Evolutionary conservation across 345 rosid genomes (phyloP).

Genomic region (Fremontodendron californicum): DNA sequence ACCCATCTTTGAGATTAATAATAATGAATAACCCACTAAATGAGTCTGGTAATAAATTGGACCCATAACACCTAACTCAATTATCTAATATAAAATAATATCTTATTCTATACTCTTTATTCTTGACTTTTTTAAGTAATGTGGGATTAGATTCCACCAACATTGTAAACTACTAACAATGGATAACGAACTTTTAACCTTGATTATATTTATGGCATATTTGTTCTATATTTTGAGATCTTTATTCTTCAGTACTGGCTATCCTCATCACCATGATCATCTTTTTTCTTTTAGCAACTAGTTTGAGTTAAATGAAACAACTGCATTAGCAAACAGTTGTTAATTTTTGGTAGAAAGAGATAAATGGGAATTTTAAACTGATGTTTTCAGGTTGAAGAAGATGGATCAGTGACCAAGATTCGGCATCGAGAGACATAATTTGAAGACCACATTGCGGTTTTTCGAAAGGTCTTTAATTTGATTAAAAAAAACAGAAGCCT

Average conservation of each 20-base stretch:
- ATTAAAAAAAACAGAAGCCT: neutral
- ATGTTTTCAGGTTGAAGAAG: slow-evolving; percentile 67
- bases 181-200: slow-evolving; percentile 27
- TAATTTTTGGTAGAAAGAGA: neutral
- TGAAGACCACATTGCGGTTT: slow-evolving; percentile 73
- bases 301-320: neutral
- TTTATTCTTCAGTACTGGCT: neutral
- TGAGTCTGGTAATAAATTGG: too few species aligned
- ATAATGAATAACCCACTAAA: too few species aligned
- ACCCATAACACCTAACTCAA: too few species aligned
- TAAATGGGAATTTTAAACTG: neutral
- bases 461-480: slow-evolving; percentile 61
- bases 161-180: too few species aligned
- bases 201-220: neutral
- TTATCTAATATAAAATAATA: too few species aligned
- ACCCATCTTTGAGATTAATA: too few species aligned
- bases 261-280: neutral
- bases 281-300: neutral
- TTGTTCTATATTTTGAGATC: neutral
- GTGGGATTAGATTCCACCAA: too few species aligned
- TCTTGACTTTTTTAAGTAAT: too few species aligned
- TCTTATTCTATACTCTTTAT: too few species aligned
- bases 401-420: slow-evolving; percentile 72
- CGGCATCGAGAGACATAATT: slow-evolving; percentile 85
- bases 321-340: neutral